Evolutionary conservation across 2,329 filamentous ascomycete genomes (phyloP).

Genomic region (Penicillium brevicompactum): DNA sequence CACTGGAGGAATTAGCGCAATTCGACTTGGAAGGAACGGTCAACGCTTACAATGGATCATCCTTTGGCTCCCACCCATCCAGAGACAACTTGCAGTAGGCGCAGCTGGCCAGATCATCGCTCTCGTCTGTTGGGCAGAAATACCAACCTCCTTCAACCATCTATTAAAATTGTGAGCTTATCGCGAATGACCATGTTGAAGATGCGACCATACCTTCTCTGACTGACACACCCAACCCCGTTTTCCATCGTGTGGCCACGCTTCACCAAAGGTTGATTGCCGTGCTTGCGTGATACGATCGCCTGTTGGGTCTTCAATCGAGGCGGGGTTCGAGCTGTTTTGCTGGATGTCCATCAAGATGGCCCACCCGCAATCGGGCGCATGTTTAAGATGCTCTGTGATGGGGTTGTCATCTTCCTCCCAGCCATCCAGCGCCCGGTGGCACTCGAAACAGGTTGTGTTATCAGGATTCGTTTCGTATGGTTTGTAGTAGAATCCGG

Average conservation of each 20-base stretch:
- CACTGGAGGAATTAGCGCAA: slow-evolving; percentile 51
- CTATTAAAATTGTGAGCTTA: slow-evolving; percentile 46
- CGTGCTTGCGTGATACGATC: slow-evolving; percentile 74
- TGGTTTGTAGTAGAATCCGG: slow-evolving; percentile 89
- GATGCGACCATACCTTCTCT: slow-evolving; percentile 67
- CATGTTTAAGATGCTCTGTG: slow-evolving; percentile 81
- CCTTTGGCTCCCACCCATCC: slow-evolving; percentile 91
- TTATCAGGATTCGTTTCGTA: slow-evolving; percentile 78
- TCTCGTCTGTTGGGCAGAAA: slow-evolving; percentile 81
- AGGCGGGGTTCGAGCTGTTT: slow-evolving; percentile 46
- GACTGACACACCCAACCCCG: slow-evolving; percentile 87
- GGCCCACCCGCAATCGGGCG: slow-evolving; percentile 83
- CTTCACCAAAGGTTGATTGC: slow-evolving; percentile 76
- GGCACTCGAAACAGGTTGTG: slow-evolving; percentile 84
- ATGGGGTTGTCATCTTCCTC: slow-evolving; percentile 82
- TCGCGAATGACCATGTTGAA: slow-evolving; percentile 1
- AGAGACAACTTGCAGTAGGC: slow-evolving; percentile 86
- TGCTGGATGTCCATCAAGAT: slow-evolving; percentile 65
- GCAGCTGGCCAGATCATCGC: slow-evolving; percentile 87
- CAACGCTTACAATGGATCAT: slow-evolving; percentile 76
- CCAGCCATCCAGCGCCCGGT: slow-evolving; percentile 86
- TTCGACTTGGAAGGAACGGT: slow-evolving; percentile 23
- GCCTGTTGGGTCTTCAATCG: slow-evolving; percentile 72
- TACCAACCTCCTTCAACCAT: slow-evolving; percentile 93
- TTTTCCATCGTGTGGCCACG: slow-evolving; percentile 89